Conservation (phyloP, 768 basidiomycete species). For the Termitomyces sp. region DNA sequence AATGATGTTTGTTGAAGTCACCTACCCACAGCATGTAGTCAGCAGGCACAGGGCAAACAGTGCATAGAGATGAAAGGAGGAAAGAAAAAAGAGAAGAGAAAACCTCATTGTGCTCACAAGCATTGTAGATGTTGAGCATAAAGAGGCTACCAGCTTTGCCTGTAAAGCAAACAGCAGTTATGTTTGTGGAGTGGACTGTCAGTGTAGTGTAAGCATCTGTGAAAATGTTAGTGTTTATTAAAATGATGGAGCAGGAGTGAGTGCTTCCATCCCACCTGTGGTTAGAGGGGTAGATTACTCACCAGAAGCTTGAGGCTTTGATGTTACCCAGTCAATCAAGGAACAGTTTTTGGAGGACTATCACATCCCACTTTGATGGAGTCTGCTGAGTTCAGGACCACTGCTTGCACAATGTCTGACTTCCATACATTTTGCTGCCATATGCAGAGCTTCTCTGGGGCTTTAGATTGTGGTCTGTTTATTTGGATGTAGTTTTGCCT, state of each 20-base stretch:
- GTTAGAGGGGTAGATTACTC: not conserved
- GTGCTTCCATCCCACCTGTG: not conserved
- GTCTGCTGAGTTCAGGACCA: slow-evolving; percentile 10
- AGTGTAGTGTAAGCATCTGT: not conserved
- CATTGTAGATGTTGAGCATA: slow-evolving; percentile 6
- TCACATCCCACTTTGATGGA: slow-evolving; percentile 20
- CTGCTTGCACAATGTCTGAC: slow-evolving; percentile 1
- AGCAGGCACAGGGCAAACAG: too few species aligned
- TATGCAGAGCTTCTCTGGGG: too few species aligned
- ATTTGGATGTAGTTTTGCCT: too few species aligned
- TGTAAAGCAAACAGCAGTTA: not conserved
- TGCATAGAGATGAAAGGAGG: not conserved
- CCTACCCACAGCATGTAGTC: too few species aligned
- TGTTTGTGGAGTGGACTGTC: not conserved
- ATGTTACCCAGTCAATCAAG: slow-evolving; percentile 19
- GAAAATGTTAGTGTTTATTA: not conserved
- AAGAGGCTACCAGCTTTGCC: not conserved
- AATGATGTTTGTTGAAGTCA: too few species aligned
- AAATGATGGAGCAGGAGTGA: not conserved
- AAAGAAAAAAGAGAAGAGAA: not conserved
- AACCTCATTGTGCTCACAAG: slow-evolving; percentile 1
- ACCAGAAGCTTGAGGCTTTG: not conserved
- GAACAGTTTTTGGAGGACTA: slow-evolving; percentile 28
- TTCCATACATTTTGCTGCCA: too few species aligned
- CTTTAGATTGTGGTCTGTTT: too few species aligned